Conservation (phyloP, 2,329 filamentous ascomycete genomes). For the Paradendryphiella salina region DNA sequence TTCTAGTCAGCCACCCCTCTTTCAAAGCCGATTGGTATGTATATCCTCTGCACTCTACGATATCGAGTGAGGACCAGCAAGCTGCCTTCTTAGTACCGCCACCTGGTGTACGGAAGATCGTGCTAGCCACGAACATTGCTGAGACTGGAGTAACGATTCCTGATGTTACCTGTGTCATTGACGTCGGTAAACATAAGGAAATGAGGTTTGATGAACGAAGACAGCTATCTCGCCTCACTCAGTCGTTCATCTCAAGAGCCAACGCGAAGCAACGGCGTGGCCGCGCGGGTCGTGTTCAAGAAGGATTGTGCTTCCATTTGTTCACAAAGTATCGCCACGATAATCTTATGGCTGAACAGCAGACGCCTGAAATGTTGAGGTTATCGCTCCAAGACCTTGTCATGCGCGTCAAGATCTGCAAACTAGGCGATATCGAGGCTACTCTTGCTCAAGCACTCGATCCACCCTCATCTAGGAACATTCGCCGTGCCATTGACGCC, state of each 20-base stretch:
- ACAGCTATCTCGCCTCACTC: slow-evolving; percentile 86
- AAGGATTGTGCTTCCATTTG: slow-evolving; percentile 92
- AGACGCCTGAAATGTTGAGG: slow-evolving; percentile 94
- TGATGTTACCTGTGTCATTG: slow-evolving; percentile 94
- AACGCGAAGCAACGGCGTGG: slow-evolving; percentile 95
- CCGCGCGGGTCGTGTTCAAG: slow-evolving; percentile 91
- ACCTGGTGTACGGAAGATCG: slow-evolving; percentile 82
- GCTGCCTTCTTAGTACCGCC: slow-evolving; percentile 87
- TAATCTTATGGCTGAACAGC: slow-evolving; percentile 80
- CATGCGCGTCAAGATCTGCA: slow-evolving; percentile 96
- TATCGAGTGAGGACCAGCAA: slow-evolving; percentile 95
- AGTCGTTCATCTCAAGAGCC: slow-evolving; percentile 92
- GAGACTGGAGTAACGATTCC: slow-evolving; percentile 99
- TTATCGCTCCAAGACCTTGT: slow-evolving; percentile 92
- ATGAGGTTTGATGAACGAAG: slow-evolving; percentile 95
- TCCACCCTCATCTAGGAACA: slow-evolving; percentile 87
- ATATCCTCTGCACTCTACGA: slow-evolving; percentile 89
- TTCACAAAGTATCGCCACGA: slow-evolving; percentile 92
- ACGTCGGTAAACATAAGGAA: slow-evolving; percentile 95
- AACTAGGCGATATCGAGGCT: slow-evolving; percentile 88
- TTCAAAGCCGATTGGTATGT: slow-evolving; percentile 81
- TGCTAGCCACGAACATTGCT: slow-evolving; percentile 95
- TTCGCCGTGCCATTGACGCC: slow-evolving; percentile 87
- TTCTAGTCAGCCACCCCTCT: slow-evolving; percentile 73
- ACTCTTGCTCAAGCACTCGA: slow-evolving; percentile 87